A percentile compares a stretch with the other conserved stretches of the same genome.
phyloP scores from a whole-genome alignment of 2,329 filamentous ascomycete genomes.

The Botrytis galanthina region DNA sequence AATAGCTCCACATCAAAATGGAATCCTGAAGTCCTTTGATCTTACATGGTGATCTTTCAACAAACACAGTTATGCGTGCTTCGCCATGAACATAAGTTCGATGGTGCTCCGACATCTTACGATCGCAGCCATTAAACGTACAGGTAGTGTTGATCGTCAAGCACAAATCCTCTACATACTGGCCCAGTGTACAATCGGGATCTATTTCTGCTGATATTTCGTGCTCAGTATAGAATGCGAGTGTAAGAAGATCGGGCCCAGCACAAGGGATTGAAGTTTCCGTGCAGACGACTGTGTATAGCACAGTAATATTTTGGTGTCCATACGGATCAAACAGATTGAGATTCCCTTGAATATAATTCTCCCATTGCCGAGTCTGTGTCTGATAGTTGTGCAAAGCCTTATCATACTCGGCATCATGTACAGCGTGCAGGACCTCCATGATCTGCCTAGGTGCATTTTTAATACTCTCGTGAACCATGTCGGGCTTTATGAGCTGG shows the following conservation, averaged over 20 bases:
- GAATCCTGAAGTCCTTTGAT: constrained; percentile 65
- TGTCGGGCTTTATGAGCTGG: constrained; percentile 88
- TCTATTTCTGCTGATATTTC: constrained; percentile 62
- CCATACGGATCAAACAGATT: constrained; percentile 92
- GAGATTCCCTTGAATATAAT: constrained; percentile 82
- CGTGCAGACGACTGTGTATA: constrained; percentile 93
- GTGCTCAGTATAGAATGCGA: constrained; percentile 93
- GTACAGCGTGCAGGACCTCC: constrained; percentile 90
- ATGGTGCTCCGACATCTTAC: constrained; percentile 88
- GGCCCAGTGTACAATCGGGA: constrained; percentile 88
- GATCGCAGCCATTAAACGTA: constrained; percentile 79
- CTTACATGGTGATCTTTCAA: constrained; percentile 70
- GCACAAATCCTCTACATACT: constrained; percentile 91
- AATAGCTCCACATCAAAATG: constrained; percentile 97
- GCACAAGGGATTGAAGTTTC: constrained; percentile 89
- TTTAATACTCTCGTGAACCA: constrained; percentile 83
- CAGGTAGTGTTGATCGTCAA: constrained; percentile 74
- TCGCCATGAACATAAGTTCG: constrained; percentile 96
- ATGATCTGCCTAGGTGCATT: constrained; percentile 82
- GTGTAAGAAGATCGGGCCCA: constrained; percentile 83
- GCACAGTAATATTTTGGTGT: constrained; percentile 92
- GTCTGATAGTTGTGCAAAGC: constrained; percentile 91
- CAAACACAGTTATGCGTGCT: constrained; percentile 86
- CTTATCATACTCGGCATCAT: constrained; percentile 96
- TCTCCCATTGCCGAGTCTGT: constrained; percentile 94